Base-by-base conservation (phyloP, 2,329 filamentous ascomycete species). In the Aspergillus persii region DNA sequence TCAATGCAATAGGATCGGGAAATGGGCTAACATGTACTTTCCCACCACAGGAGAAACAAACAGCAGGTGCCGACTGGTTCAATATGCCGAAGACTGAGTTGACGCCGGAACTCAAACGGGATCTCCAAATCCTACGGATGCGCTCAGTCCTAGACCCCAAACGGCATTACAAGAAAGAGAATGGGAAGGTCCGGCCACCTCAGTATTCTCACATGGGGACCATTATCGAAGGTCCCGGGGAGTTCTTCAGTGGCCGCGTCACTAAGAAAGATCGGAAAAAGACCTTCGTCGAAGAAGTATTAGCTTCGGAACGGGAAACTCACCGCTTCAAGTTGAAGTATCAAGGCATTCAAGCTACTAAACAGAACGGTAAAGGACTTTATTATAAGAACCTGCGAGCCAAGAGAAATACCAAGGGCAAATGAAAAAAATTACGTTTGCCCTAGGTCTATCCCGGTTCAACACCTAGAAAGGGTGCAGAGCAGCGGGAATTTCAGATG, bases 131-230 rank as follows among this genome's bases (percentile, higher is more conserved):
- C 9, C 81, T 99, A 60, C 88, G 91, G 65, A 94, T 97, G 89
- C 87, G 95, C 74, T 89, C 88, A 57, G 88, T 96, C 23, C 82
- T 98, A 26, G 94, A 98, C 66, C 88, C 92, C 0, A 94, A 98
- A 73, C 84, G 90, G 53, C 90, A 94, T 70, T 96, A 96, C 81
- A 96, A 94, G 74, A 98, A 97, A 76, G 88, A 94, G 54, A 84
- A 80, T 53, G 83, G 86, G 57, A 92, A 89, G 71, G 82, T 84
- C 59, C 81, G 86, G 61, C 78, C 89, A 1, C 95, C 95, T 1
- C 87, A 92, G 61, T 98, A 90, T 72, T 96, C 90, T 23, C 91
- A 96, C 69, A 86, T 96, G 30, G 95, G 94, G 58, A 94, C 91
- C 5, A 86, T 99, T 60, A 84, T 97, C 57, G 89, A 96, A 69